Evolutionary conservation across 208 protist genomes (phyloP), one percentile per base, ranked within the genome.

Genomic region (Trypanosoma vivax): DNA sequence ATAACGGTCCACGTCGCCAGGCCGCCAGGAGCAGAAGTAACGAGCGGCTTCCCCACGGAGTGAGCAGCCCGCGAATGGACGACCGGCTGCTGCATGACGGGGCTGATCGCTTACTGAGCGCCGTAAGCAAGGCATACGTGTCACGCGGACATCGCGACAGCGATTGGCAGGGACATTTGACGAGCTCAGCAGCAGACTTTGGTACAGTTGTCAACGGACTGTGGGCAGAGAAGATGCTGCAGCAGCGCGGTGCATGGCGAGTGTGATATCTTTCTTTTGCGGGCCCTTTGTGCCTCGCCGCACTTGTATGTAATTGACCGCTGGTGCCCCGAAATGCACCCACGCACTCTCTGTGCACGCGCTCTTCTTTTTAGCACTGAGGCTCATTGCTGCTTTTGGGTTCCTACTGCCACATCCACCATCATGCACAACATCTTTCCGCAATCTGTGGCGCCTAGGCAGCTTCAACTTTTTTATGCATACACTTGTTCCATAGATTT

Each of bases 211-310:
- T 76, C 21, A 67, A 79, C 45, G 79, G 79, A 1, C 31, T 83
- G 16, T 88, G 79, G 79, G 79, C 79, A 7, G 59, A 88, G 57
- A 54, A 88, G 25, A 13, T 83, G 18, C 57, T 88, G 2, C 50
- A 60, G 18, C 50, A 78, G 19, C 67, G 79, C n/a, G 27, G 28
- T 29, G 24, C 18, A 25, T 33, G 39, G 25, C 27, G 1, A 27
- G 1, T 21, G n/a, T 53, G 27, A 43, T n/a, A n/a, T n/a, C n/a
- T n/a, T n/a, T n/a, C n/a, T n/a, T n/a, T n/a, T n/a, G n/a, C n/a
- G n/a, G n/a, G n/a, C n/a, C n/a, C n/a, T n/a, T n/a, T n/a, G n/a
- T n/a, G n/a, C n/a, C n/a, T n/a, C n/a, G n/a, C n/a, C n/a, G n/a
- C n/a, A n/a, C n/a, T n/a, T n/a, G n/a, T n/a, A n/a, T n/a, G n/a